Evolutionary conservation across 352 stramenopile species (phyloP).

Genomic region (Plasmopara viticola): DNA sequence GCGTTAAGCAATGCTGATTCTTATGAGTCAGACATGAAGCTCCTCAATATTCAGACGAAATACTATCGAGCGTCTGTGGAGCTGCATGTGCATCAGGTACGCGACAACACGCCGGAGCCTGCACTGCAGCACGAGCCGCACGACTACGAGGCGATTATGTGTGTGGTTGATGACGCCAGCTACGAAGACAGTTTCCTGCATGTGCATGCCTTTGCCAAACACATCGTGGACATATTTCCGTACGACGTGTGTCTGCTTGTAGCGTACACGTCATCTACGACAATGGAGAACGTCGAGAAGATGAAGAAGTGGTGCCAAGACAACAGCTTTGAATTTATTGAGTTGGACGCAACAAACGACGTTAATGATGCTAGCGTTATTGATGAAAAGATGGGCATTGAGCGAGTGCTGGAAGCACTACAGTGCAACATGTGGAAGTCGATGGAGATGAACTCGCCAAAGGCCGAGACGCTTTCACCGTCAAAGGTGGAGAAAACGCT

Average conservation of each 20-base stretch:
- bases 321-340: slow-evolving; percentile 60
- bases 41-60: slow-evolving; percentile 49
- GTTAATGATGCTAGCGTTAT: slow-evolving; percentile 8
- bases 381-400: slow-evolving; percentile 45
- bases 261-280: slow-evolving; percentile 16
- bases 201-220: slow-evolving; percentile 32
- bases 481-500: not conserved
- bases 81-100: slow-evolving; percentile 42
- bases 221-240: slow-evolving; percentile 39
- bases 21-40: slow-evolving; percentile 8
- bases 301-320: slow-evolving; percentile 53
- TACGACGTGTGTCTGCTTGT: slow-evolving; percentile 63
- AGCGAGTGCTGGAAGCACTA: slow-evolving; percentile 66
- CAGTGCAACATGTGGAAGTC: slow-evolving; percentile 78
- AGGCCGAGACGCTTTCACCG: not conserved
- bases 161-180: slow-evolving; percentile 38
- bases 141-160: slow-evolving; percentile 59
- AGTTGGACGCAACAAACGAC: slow-evolving; percentile 9
- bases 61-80: slow-evolving; percentile 62
- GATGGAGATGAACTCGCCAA: slow-evolving; percentile 44
- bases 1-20: slow-evolving; percentile 22
- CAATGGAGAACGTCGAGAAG: slow-evolving; percentile 23
- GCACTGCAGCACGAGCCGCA: slow-evolving; percentile 33
- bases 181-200: slow-evolving; percentile 39
- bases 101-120: slow-evolving; percentile 29